Evolutionary conservation across 2,329 filamentous ascomycete species (phyloP).

Genomic region (Shiraia sp.): DNA sequence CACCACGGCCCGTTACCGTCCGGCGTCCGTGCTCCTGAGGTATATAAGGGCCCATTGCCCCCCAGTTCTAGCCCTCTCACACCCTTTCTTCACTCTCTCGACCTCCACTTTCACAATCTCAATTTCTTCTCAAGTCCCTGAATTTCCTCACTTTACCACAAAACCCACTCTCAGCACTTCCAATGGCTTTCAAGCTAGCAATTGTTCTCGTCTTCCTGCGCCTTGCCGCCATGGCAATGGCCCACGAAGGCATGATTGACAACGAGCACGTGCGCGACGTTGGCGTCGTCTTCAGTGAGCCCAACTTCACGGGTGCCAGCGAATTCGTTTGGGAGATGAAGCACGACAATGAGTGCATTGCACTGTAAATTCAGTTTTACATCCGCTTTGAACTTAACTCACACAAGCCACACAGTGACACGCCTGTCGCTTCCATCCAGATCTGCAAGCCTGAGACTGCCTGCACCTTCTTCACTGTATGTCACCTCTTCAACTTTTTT

Average conservation of each 20-base stretch:
- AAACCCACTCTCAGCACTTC: no score
- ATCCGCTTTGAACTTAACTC: background rate
- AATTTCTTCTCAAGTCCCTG: no score
- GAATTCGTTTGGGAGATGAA: constrained; percentile 16
- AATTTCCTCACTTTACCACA: no score
- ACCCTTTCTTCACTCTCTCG: no score
- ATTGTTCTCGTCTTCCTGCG: background rate
- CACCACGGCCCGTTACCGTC: no score
- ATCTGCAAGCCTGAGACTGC: constrained; percentile 11
- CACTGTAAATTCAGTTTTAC: constrained; percentile 4
- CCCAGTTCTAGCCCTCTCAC: no score
- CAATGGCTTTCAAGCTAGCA: background rate
- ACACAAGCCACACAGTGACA: constrained; percentile 1
- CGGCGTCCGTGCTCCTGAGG: no score
- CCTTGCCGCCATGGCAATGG: background rate
- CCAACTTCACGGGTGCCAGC: constrained; percentile 12
- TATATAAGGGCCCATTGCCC: no score
- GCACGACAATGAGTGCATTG: constrained; percentile 9
- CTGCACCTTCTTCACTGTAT: constrained; percentile 15
- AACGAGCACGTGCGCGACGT: constrained; percentile 18
- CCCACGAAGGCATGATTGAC: constrained; percentile 24
- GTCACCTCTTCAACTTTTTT: background rate
- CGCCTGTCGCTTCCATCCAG: constrained; percentile 8
- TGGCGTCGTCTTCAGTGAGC: constrained; percentile 14
- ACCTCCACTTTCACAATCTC: no score